Percentiles rank a stretch among this genome's conserved stretches.
Conservation (phyloP, 768 basidiomycete genomes). For the Naganishia randhawae region DNA sequence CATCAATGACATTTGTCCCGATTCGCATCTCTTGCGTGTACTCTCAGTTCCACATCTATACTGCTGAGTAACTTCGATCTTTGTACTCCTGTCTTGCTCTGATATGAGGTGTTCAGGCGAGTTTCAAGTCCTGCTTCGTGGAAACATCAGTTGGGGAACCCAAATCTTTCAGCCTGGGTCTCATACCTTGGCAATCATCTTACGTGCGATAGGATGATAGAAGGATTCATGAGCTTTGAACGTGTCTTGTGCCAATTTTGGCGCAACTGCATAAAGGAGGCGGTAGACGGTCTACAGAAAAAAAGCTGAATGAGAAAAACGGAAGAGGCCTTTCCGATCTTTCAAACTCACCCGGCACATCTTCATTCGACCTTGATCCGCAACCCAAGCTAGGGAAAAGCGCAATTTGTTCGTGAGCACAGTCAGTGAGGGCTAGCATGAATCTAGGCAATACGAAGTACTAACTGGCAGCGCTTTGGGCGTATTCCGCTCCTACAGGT, state of each 20-base stretch:
- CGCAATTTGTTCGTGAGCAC: constrained; percentile 16
- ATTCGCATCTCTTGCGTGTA: no score
- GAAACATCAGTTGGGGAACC: background rate
- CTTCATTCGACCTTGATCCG: constrained; percentile 50
- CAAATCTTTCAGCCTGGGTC: background rate
- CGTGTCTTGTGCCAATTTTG: constrained; percentile 50
- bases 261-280: constrained; percentile 44
- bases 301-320: background rate
- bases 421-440: no score
- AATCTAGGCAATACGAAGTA: background rate
- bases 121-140: background rate
- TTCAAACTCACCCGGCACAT: constrained; percentile 39
- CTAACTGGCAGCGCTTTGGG: constrained; percentile 46
- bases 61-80: no score
- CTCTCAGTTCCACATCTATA: no score
- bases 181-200: constrained; percentile 18
- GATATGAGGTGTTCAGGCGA: background rate
- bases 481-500: constrained; percentile 47
- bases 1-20: no score
- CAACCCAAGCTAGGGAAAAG: constrained; percentile 41
- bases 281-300: constrained; percentile 43
- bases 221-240: constrained; percentile 48
- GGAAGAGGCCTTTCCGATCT: background rate
- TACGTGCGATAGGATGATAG: constrained; percentile 49
- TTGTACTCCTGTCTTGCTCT: no score